Percentiles rank a stretch among this genome's conserved stretches.
Conservation (phyloP, 2,329 filamentous ascomycete genomes). For the Pseudopithomyces maydicus region DNA sequence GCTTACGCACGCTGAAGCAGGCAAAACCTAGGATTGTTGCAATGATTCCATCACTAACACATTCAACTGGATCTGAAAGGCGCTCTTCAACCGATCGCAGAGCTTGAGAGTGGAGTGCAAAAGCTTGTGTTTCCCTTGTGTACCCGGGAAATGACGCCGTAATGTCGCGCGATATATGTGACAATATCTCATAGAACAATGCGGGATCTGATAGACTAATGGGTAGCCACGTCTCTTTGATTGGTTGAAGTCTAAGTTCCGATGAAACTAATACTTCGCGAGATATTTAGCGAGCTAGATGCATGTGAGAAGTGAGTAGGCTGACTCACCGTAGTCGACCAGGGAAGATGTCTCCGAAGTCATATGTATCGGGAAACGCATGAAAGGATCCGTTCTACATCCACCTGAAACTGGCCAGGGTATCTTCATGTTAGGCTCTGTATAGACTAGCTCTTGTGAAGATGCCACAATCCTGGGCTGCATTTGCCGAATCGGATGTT, state of each 20-base stretch:
- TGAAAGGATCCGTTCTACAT: slow-evolving; percentile 17
- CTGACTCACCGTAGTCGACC: slow-evolving; percentile 15
- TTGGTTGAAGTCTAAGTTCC: slow-evolving; percentile 14
- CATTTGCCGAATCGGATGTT: not conserved
- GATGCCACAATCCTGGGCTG: not conserved
- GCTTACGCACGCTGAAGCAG: slow-evolving; percentile 17
- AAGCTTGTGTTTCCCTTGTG: slow-evolving; percentile 14
- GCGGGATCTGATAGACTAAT: slow-evolving; percentile 14
- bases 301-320: slow-evolving; percentile 11
- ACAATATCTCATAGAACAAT: slow-evolving; percentile 17
- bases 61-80: slow-evolving; percentile 15
- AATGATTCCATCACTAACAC: slow-evolving; percentile 16
- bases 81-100: slow-evolving; percentile 14
- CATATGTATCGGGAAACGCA: slow-evolving; percentile 14
- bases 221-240: slow-evolving; percentile 16
- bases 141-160: slow-evolving; percentile 14
- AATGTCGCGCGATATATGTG: slow-evolving; percentile 15
- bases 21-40: slow-evolving; percentile 14
- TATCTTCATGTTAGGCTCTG: slow-evolving; percentile 12
- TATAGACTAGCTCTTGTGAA: slow-evolving; percentile 12
- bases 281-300: slow-evolving; percentile 14
- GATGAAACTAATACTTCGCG: slow-evolving; percentile 14
- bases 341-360: slow-evolving; percentile 15
- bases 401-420: slow-evolving; percentile 14
- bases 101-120: slow-evolving; percentile 14